Conservation (phyloP, 306 rosid genomes). For the Macrotyloma uniflorum region DNA sequence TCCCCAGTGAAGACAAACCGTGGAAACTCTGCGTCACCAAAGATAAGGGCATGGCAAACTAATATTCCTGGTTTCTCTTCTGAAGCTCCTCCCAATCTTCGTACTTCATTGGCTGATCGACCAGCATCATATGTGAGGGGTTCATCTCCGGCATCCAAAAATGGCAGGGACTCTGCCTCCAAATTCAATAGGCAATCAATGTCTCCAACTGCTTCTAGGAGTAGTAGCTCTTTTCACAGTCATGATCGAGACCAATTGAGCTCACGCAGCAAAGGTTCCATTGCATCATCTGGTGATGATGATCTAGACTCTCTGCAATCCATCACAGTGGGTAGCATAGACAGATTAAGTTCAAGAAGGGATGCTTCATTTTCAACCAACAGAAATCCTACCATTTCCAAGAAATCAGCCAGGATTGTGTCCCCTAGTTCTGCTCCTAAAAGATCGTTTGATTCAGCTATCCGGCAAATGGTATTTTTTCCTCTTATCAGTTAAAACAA, state of each 20-base stretch:
- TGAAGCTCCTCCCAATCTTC: conserved; percentile 89
- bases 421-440: conserved; percentile 78
- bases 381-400: conserved; percentile 59
- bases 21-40: conserved; percentile 87
- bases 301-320: conserved; percentile 76
- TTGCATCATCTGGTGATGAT: conserved; percentile 76
- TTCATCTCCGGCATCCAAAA: conserved; percentile 81
- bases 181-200: conserved; percentile 67
- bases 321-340: conserved; percentile 63
- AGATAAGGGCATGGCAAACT: conserved; percentile 85
- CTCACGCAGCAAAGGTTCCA: conserved; percentile 76
- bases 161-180: conserved; percentile 60
- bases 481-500: neutral
- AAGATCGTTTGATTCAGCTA: conserved; percentile 69
- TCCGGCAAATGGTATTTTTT: conserved; percentile 74
- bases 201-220: conserved; percentile 86
- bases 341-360: conserved; percentile 58
- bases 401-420: conserved; percentile 56
- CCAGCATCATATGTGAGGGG: conserved; percentile 88
- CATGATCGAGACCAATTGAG: conserved; percentile 77
- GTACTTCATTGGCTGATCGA: conserved; percentile 81
- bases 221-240: conserved; percentile 67
- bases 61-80: conserved; percentile 85
- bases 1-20: conserved; percentile 71
- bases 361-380: conserved; percentile 54